Evolutionary conservation across 257 asterid genomes (phyloP).

Genomic region (Prunella vulgaris): DNA sequence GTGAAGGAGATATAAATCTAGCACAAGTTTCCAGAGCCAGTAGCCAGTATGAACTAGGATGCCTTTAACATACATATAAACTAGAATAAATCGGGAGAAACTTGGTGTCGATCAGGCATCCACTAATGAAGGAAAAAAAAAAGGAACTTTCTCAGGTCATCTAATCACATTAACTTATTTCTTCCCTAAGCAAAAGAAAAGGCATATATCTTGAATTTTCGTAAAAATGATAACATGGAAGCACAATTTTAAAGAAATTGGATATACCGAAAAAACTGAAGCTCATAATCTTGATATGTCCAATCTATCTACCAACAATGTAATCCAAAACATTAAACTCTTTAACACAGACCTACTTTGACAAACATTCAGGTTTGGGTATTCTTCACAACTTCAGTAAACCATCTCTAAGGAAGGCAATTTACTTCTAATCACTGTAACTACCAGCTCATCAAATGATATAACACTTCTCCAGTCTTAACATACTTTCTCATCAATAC

Average conservation of each 20-base stretch:
- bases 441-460: not conserved
- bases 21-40: not conserved
- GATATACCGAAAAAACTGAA: not conserved
- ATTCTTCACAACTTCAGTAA: not conserved
- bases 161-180: not conserved
- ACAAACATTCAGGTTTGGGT: not conserved
- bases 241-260: not conserved
- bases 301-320: not conserved
- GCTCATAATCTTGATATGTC: not conserved
- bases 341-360: not conserved
- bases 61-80: not conserved
- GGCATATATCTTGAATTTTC: not conserved
- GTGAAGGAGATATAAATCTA: not conserved
- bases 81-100: not conserved
- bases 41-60: not conserved
- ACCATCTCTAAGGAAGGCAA: slow-evolving; percentile 1
- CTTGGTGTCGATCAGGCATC: not conserved
- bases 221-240: not conserved
- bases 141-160: not conserved
- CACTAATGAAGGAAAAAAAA: not conserved
- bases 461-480: slow-evolving; percentile 4
- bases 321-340: not conserved
- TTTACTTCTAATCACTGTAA: not conserved
- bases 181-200: not conserved
- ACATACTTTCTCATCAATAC: slow-evolving; percentile 13